Evolutionary conservation across 1,284 basidiomycete genomes (phyloP), one percentile per base, ranked within the genome.

Genomic region (Phellopilus nigrolimitatus): DNA sequence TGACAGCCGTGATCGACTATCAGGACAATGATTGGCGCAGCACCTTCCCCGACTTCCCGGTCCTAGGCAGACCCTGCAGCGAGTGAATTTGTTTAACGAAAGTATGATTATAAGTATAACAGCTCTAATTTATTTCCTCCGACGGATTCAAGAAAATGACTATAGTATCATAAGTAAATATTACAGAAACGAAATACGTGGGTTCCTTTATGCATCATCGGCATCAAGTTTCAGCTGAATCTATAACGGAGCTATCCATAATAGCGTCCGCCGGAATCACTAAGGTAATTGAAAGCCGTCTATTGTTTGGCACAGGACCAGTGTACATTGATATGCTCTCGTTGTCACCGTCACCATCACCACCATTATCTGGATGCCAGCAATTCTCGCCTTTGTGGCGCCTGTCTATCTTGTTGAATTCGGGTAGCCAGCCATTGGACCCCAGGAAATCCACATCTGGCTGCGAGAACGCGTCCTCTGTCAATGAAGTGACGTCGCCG

Each of bases 351-450:
- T 47, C 42, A 10, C 17, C 34, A 37, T 47, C 30, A 13, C 15
- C 45, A 3, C 36, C 45, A 22, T n/a, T 3, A 12, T 24, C 36
- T 4, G 42, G 31, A 13, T 46, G 39, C 7, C 21, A 22, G 1
- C 50, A 34, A 36, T 52, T 52, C 19, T 52, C 50, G 12, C 41
- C 34, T 21, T 52, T 47, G 27, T 44, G 34, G 19, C 50, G 50
- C 19, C 22, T 52, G 13, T 52, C 44, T 5, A 33, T 13, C 21
- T 52, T 52, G 28, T 30, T 34, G 37, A 40, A 52, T 28, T 52
- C 50, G 12, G 24, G 37, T 21, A 52, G 36, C 50, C 50, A 52
- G 4, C 50, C 50, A 19, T 46, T 52, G 9, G 50, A 47, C 4
- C 50, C 44, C 22, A 17, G 2, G 10, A 47, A 19, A 5, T 46